A percentile compares a stretch with the other conserved stretches of the same genome.
These are phyloP conservation scores for Dictyostelium firmibasis DNA, from an alignment of 78 protist species.

Conservation along the genomic window DNA sequence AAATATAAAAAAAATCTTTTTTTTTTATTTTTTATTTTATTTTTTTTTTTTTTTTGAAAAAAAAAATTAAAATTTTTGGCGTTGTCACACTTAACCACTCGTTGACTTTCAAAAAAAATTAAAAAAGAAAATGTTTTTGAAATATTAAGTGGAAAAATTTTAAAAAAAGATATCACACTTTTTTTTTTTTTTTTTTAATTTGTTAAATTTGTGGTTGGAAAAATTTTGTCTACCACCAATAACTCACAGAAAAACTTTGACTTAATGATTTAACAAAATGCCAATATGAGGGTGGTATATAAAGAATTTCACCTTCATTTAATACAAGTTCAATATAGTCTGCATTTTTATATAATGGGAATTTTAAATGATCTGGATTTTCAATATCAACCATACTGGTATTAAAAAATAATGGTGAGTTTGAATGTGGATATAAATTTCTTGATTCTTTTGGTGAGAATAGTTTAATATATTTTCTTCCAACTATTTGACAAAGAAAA, in stretches of 20 bases:
- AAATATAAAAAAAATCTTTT: no score
- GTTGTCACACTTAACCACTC: neutral
- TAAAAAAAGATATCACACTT: no score
- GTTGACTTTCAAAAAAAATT: neutral
- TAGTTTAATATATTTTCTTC: conserved; percentile 49
- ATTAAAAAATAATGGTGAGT: conserved; percentile 21
- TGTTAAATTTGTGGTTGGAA: neutral
- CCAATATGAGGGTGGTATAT: conserved; percentile 84
- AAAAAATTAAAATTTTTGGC: neutral
- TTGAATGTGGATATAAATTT: conserved; percentile 47
- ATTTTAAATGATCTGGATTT: conserved; percentile 18
- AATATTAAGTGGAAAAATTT: neutral
- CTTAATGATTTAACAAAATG: conserved; percentile 86
- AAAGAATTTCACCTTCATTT: conserved; percentile 80
- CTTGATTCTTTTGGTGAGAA: conserved; percentile 35
- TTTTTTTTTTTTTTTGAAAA: no score
- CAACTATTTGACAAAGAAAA: conserved; percentile 75
- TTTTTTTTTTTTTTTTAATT: neutral
- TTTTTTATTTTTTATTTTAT: no score
- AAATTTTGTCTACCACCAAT: conserved; percentile 89
- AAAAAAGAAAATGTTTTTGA: neutral
- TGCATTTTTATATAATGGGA: conserved; percentile 47
- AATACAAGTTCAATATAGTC: conserved; percentile 55
- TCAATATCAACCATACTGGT: conserved; percentile 79
- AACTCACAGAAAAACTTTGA: conserved; percentile 83